Conservation (phyloP, 306 rosid genomes). For the Glycyrrhiza uralensis region DNA sequence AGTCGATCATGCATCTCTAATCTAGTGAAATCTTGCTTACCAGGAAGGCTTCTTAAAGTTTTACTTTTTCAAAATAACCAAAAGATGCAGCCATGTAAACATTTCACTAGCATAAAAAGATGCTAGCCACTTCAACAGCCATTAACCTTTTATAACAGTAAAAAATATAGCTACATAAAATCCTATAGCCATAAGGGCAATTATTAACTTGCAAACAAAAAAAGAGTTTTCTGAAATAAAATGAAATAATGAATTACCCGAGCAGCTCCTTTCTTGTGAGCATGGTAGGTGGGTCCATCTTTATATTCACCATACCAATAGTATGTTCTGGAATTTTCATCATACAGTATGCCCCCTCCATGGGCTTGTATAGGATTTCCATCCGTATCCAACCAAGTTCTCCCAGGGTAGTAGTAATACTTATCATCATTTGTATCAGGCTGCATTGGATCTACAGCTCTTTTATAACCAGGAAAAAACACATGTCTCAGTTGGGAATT, state of each 20-base stretch:
- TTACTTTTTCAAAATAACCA: neutral
- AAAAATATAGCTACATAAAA: neutral
- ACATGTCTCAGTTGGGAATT: conserved; percentile 74
- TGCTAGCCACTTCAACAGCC: neutral
- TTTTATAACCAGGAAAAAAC: conserved; percentile 72
- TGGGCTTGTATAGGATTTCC: conserved; percentile 95
- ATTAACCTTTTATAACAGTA: neutral
- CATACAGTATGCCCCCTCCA: conserved; percentile 89
- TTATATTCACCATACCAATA: conserved; percentile 99
- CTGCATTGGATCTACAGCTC: conserved; percentile 61
- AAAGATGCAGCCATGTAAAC: conserved; percentile 18
- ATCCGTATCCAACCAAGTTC: conserved; percentile 92
- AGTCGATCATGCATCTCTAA: conserved; percentile 12
- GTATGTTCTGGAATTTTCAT: conserved; percentile 64
- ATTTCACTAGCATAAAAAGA: neutral
- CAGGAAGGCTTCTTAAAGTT: neutral
- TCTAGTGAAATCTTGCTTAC: neutral
- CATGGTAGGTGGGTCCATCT: conserved; percentile 89
- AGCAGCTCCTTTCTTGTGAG: conserved; percentile 83
- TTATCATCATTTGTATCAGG: conserved; percentile 56
- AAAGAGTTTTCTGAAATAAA: conserved; percentile 4
- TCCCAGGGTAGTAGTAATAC: conserved; percentile 72
- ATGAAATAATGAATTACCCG: conserved; percentile 63
- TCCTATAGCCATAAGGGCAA: conserved; percentile 16
- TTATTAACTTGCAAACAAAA: conserved; percentile 15